Evolutionary conservation across 345 rosid genomes (phyloP).

Genomic region (Trapa incisa): DNA sequence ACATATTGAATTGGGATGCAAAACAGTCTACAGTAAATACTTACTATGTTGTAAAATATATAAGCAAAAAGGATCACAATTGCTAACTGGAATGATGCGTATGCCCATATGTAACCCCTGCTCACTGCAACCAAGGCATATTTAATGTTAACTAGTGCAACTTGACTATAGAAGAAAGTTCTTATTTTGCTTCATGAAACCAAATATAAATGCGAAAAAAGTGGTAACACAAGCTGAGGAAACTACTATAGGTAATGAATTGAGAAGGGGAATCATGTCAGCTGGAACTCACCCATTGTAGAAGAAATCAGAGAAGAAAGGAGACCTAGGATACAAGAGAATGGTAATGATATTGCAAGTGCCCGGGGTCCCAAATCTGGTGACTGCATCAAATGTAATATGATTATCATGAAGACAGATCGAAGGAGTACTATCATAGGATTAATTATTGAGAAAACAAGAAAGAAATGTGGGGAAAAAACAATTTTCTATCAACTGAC

Average conservation of each 20-base stretch:
- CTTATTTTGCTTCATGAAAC: too few species aligned
- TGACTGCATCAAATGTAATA: slow-evolving; percentile 17
- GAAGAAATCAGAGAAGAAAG: slow-evolving; percentile 42
- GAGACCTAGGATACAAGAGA: slow-evolving; percentile 37
- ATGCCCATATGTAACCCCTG: slow-evolving; percentile 52
- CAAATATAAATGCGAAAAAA: background rate
- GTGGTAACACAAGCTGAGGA: background rate
- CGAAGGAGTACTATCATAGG: background rate
- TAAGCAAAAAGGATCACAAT: slow-evolving; percentile 51
- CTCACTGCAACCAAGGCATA: slow-evolving; percentile 29
- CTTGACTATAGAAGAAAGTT: background rate
- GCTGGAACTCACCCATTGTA: slow-evolving; percentile 30
- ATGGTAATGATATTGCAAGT: slow-evolving; percentile 36
- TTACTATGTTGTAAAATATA: slow-evolving; percentile 43
- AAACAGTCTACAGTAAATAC: background rate
- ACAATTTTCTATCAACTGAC: too few species aligned
- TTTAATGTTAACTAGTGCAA: background rate
- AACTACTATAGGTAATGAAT: background rate
- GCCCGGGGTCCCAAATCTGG: slow-evolving; percentile 33
- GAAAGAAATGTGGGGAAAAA: too few species aligned
- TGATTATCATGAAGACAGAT: background rate
- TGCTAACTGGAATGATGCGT: slow-evolving; percentile 49
- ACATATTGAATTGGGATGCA: too few species aligned
- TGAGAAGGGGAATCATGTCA: background rate
- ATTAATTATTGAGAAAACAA: too few species aligned